Percentiles rank a stretch among this genome's conserved stretches.
Evolutionary conservation across 305 asterid species (phyloP).

Genomic region (Rubia peregrina): DNA sequence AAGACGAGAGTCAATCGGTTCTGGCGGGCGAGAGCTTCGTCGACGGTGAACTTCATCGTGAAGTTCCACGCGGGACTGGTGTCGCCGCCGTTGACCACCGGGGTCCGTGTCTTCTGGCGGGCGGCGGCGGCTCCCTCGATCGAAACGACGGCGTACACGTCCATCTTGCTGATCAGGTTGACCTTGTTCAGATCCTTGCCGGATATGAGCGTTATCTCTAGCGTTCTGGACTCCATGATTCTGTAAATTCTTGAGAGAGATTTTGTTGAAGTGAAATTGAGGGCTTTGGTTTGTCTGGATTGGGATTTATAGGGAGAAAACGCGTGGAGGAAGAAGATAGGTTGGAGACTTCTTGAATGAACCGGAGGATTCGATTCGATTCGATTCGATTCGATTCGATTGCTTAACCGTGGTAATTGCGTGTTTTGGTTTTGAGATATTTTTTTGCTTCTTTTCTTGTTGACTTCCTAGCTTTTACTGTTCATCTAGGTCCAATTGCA

Average conservation of each 20-base stretch:
- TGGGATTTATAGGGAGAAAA: neutral
- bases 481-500: neutral
- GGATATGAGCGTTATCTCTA: conserved; percentile 51
- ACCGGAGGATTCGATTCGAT: neutral
- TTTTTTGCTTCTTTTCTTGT: neutral
- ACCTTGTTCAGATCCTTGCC: conserved; percentile 65
- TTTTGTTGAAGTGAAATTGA: neutral
- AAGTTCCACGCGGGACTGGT: conserved; percentile 66
- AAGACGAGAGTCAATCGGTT: conserved; percentile 53
- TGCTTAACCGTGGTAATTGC: conserved; percentile 7
- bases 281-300: neutral
- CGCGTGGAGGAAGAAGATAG: neutral
- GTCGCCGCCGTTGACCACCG: conserved; percentile 49
- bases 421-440: neutral
- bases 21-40: conserved; percentile 46
- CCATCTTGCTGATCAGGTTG: conserved; percentile 65
- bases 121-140: conserved; percentile 45
- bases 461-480: neutral
- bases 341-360: conserved; percentile 14
- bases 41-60: conserved; percentile 51
- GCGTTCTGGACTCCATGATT: conserved; percentile 45
- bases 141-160: conserved; percentile 60
- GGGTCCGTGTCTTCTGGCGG: conserved; percentile 52
- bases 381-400: neutral
- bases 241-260: neutral